These are phyloP conservation scores for Royoungia palumana DNA, from an alignment of 768 basidiomycete genomes.

Conservation along the genomic window DNA sequence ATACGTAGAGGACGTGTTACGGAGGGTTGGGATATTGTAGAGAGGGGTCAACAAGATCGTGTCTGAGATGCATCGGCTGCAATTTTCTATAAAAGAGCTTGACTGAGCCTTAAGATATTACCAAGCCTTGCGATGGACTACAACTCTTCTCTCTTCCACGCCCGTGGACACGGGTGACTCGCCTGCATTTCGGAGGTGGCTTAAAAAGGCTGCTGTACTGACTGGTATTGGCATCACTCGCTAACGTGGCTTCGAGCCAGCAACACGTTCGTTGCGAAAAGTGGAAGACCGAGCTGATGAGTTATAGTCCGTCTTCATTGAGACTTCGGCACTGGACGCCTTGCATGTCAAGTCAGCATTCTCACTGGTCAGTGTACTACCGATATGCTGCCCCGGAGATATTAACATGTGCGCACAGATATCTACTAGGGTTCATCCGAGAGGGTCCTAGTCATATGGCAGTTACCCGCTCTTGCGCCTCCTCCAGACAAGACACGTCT, in stretches of 20 bases:
- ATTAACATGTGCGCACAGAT: too few species aligned
- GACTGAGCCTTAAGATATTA: background rate
- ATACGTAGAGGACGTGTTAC: constrained; percentile 61
- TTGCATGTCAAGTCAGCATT: too few species aligned
- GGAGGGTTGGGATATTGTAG: constrained; percentile 49
- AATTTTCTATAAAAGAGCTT: constrained; percentile 9
- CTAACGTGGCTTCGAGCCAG: constrained; percentile 30
- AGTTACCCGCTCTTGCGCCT: constrained; percentile 15
- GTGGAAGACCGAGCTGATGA: constrained; percentile 65
- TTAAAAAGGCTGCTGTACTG: constrained; percentile 43
- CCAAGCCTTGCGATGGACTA: constrained; percentile 27
- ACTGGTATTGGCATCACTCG: constrained; percentile 50
- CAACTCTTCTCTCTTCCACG: constrained; percentile 15
- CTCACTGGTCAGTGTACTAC: too few species aligned
- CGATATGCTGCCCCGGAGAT: too few species aligned
- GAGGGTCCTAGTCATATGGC: constrained; percentile 41
- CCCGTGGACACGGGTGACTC: constrained; percentile 21
- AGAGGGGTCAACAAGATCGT: constrained; percentile 37
- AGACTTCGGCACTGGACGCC: too few species aligned
- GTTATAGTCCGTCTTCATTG: constrained; percentile 53
- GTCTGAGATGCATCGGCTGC: too few species aligned
- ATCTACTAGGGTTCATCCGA: too few species aligned
- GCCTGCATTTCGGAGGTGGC: constrained; percentile 48
- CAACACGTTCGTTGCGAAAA: constrained; percentile 57
- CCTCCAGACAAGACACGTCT: too few species aligned